Conservation (phyloP, 2,329 filamentous ascomycete species). For the Botrytis porri region DNA sequence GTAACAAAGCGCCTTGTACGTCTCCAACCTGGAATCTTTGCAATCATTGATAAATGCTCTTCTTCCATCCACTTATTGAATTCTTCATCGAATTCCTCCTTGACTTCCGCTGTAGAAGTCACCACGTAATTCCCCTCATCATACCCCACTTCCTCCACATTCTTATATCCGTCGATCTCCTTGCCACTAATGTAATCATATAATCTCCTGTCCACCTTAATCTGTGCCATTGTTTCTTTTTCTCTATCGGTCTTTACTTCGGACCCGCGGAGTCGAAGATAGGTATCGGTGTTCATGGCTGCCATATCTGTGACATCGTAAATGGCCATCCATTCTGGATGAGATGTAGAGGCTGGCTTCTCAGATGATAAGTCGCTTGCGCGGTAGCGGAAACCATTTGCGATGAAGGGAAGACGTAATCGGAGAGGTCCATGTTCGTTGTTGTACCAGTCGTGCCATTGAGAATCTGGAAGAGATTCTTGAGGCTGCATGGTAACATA, state of each 20-base stretch:
- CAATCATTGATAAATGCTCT: slow-evolving; percentile 69
- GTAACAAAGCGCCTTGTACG: slow-evolving; percentile 69
- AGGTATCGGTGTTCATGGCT: slow-evolving; percentile 66
- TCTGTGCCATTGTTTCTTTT: slow-evolving; percentile 59
- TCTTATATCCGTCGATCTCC: slow-evolving; percentile 54
- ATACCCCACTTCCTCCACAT: slow-evolving; percentile 57
- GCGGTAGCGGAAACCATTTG: slow-evolving; percentile 76
- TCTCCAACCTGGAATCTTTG: slow-evolving; percentile 75
- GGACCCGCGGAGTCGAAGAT: slow-evolving; percentile 61
- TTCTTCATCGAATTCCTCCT: slow-evolving; percentile 53
- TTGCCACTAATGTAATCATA: slow-evolving; percentile 63
- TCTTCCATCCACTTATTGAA: slow-evolving; percentile 69
- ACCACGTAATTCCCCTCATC: slow-evolving; percentile 61
- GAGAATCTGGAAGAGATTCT: slow-evolving; percentile 54
- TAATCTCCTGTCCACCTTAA: slow-evolving; percentile 67
- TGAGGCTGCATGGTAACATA: slow-evolving; percentile 85
- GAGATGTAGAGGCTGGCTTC: slow-evolving; percentile 36
- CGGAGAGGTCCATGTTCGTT: slow-evolving; percentile 86
- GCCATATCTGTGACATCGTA: slow-evolving; percentile 80
- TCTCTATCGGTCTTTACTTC: slow-evolving; percentile 57
- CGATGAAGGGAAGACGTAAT: slow-evolving; percentile 69
- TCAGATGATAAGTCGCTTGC: slow-evolving; percentile 54
- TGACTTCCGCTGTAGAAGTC: slow-evolving; percentile 53
- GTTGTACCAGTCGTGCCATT: slow-evolving; percentile 93
- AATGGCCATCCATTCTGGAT: slow-evolving; percentile 70